Evolutionary conservation across 208 protist species (phyloP).

Genomic region (Trypanosoma avium): DNA sequence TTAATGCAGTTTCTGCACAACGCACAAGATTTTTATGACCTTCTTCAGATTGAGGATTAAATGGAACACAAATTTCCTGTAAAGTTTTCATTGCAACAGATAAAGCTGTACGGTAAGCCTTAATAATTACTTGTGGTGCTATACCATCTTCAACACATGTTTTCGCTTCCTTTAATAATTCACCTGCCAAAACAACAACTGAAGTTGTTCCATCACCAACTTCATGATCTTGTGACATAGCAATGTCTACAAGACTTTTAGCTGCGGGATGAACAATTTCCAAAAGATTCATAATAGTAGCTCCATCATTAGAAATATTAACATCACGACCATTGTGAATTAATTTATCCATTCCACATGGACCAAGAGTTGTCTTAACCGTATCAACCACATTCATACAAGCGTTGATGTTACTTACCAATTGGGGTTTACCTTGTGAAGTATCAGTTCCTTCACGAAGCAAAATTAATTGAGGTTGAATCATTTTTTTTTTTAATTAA

Average conservation of each 20-base stretch:
- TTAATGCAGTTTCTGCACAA: slow-evolving; percentile 98
- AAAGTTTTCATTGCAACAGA: slow-evolving; percentile 80
- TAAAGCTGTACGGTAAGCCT: slow-evolving; percentile 91
- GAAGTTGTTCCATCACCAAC: slow-evolving; percentile 99
- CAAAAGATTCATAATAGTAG: slow-evolving; percentile 99
- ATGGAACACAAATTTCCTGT: slow-evolving; percentile 92
- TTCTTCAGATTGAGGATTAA: slow-evolving; percentile 58
- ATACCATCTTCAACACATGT: slow-evolving; percentile 99
- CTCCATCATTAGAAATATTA: slow-evolving; percentile 99
- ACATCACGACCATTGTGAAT: slow-evolving; percentile 94
- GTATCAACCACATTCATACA: slow-evolving; percentile 96
- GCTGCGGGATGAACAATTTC: slow-evolving; percentile 99
- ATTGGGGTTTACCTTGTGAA: slow-evolving; percentile 99
- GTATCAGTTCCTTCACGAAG: slow-evolving; percentile 99
- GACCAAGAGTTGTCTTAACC: slow-evolving; percentile 96
- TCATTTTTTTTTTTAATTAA: slow-evolving; percentile 58
- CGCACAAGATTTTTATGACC: slow-evolving; percentile 87
- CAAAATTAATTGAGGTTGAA: slow-evolving; percentile 98
- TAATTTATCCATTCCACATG: slow-evolving; percentile 99
- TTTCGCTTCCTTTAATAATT: slow-evolving; percentile 98
- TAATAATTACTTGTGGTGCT: slow-evolving; percentile 98
- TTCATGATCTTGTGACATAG: slow-evolving; percentile 97
- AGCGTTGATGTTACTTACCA: slow-evolving; percentile 99
- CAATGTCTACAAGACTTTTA: slow-evolving; percentile 99
- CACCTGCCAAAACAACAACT: slow-evolving; percentile 99